phyloP scores from a whole-genome alignment of 2,329 filamentous ascomycete genomes.

The Ophiosphaerella narmari region DNA sequence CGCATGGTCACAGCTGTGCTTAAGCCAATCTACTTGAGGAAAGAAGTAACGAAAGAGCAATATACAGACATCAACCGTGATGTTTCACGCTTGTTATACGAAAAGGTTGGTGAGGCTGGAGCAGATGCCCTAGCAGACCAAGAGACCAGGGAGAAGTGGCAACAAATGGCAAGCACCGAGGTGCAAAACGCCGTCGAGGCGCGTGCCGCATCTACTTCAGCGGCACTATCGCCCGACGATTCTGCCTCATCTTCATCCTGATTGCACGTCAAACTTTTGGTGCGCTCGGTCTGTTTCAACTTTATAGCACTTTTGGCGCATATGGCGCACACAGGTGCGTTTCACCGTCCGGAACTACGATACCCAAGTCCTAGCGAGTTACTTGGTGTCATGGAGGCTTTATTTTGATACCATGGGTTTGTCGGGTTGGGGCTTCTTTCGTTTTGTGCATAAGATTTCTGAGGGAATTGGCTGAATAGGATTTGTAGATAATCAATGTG shows the following conservation, averaged over 20 bases:
- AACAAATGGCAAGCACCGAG: conserved; percentile 76
- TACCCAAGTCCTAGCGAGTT: background rate
- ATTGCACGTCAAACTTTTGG: background rate
- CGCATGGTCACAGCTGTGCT: conserved; percentile 83
- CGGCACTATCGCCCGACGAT: conserved; percentile 32
- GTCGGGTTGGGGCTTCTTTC: background rate
- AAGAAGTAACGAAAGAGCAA: conserved; percentile 81
- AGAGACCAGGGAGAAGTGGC: conserved; percentile 70
- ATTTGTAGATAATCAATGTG: no score
- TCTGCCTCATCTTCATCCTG: conserved; percentile 36
- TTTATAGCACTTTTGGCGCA: background rate
- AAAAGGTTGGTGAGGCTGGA: conserved; percentile 57
- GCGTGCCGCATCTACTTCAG: conserved; percentile 21
- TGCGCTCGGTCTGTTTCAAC: background rate
- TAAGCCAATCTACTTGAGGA: conserved; percentile 79
- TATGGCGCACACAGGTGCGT: background rate
- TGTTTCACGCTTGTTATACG: conserved; percentile 87
- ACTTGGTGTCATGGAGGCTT: background rate
- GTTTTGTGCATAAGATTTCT: background rate
- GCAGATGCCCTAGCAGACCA: conserved; percentile 62
- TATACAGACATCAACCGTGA: conserved; percentile 91
- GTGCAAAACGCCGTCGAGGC: conserved; percentile 71
- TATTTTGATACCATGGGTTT: conserved; percentile 4
- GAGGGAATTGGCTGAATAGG: no score
- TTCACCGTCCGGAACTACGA: background rate